Conservation (phyloP, 352 stramenopile species). For the Aphanomyces cochlioides region DNA sequence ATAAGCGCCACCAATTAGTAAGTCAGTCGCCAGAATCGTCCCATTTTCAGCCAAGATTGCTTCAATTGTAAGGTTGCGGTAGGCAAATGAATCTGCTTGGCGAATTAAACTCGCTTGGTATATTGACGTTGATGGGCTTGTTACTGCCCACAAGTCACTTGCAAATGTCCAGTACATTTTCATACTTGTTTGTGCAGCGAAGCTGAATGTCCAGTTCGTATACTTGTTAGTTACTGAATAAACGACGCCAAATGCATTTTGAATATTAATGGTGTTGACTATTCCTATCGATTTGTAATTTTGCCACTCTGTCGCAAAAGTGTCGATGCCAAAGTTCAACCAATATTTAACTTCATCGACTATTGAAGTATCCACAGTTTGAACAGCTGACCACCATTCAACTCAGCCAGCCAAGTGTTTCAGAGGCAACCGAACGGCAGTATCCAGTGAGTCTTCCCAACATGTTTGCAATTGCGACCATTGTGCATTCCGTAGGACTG, state of each 20-base stretch:
- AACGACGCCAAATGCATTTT: conserved; percentile 1
- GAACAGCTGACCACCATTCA: background rate
- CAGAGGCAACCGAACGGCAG: background rate
- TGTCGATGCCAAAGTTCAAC: background rate
- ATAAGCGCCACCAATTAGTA: too few relatives aligned
- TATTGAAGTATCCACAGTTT: background rate
- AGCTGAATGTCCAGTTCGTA: background rate
- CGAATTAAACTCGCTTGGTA: background rate
- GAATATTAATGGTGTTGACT: background rate
- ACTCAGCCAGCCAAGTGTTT: background rate
- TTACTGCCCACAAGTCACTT: conserved; percentile 12
- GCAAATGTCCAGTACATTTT: conserved; percentile 22
- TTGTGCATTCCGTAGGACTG: conserved; percentile 11
- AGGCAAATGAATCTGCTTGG: conserved; percentile 4
- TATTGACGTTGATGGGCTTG: background rate
- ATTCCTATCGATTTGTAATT: conserved; percentile 23
- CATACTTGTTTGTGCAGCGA: background rate
- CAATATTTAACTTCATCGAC: conserved; percentile 7
- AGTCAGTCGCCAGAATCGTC: background rate
- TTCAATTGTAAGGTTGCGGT: background rate
- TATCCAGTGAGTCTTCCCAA: background rate
- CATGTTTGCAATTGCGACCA: background rate
- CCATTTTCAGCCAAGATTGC: background rate
- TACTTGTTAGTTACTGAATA: background rate
- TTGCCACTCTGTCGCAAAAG: conserved; percentile 16